Base-by-base conservation (phyloP, 805 yeast species). In the Lachancea kluyveri region DNA sequence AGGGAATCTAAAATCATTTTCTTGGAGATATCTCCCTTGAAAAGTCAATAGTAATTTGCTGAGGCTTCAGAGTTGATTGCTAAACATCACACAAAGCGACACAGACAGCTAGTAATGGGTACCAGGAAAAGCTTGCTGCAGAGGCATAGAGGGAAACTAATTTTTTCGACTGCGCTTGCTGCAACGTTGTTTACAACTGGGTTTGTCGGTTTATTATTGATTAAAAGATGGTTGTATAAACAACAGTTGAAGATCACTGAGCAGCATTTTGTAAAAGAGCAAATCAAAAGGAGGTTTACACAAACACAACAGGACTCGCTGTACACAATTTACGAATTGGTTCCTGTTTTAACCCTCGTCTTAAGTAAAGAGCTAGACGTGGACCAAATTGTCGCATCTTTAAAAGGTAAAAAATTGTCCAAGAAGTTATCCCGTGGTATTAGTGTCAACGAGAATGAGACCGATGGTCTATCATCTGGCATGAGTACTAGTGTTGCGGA, bases 291-390 rank as follows among this genome's bases (percentile, higher is more conserved):
- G 45, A 64, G 96, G 36, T 90, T 87, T 48, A 77, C 81, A 30
- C 96, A 87, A 62, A 90, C 96, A 8, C 96, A 88, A 50, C 78
- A 79, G 45, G 97, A 90, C 57, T 84, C 95, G 28, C 68, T 81
- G 31, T 77, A 76, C 61, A 90, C 96, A 0, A 74, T 88, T 31
- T 66, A 83, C 52, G 88, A 94, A 4, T 67, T 90, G 40, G 64
- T 84, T 29, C 94, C 95, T 2, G 84, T 85, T 4, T 62, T 88
- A 25, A 68, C 78, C 5, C 69, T 52, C 32, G 52, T 52, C 3
- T 27, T 54, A 26, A 40, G 49, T 8, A 43, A 52, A 21, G 42
- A 40, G 8, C 39, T 49, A 30, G 50, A 46, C 44, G 43, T 46
- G 25, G 58, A 52, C 28, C 50, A 41, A n/a, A 27, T 52, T 14